A percentile compares a stretch with the other conserved stretches of the same genome.
phyloP scores from a whole-genome alignment of 139 green algal genomes.

The Picochlorum sp. region DNA sequence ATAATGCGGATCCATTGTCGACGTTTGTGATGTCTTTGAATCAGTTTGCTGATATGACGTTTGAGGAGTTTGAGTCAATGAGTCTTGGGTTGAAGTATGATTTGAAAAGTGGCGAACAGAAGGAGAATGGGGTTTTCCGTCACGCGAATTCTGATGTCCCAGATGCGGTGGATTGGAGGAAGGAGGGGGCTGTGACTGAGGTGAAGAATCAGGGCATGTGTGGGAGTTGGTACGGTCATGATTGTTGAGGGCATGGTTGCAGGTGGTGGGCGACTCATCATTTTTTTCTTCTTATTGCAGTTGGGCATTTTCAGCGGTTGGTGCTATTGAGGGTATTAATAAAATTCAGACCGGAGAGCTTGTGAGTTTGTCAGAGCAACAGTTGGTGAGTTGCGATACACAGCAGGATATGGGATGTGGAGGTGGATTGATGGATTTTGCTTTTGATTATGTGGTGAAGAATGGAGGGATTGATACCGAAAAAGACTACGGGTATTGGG shows the following conservation, averaged over 20 bases:
- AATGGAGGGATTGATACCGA: constrained; percentile 74
- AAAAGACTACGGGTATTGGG: constrained; percentile 78
- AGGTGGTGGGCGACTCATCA: not conserved
- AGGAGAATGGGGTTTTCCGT: constrained; percentile 24
- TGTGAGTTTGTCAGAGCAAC: constrained; percentile 79
- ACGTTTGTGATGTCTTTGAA: constrained; percentile 69
- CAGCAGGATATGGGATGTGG: constrained; percentile 30
- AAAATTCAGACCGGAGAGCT: constrained; percentile 68
- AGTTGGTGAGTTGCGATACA: constrained; percentile 88
- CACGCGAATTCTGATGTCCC: constrained; percentile 44
- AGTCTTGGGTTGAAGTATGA: constrained; percentile 37
- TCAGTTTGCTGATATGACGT: constrained; percentile 76
- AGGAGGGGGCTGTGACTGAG: constrained; percentile 66
- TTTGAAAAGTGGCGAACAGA: too few relatives aligned
- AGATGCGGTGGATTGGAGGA: constrained; percentile 64
- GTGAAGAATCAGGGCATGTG: constrained; percentile 92
- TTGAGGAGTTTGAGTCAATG: constrained; percentile 64
- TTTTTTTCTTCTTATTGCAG: constrained; percentile 23
- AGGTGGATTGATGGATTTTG: constrained; percentile 64
- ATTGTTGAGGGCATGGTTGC: not conserved
- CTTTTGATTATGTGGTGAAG: constrained; percentile 37
- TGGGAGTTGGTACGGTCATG: constrained; percentile 21
- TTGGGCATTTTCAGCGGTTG: constrained; percentile 88
- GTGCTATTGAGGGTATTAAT: constrained; percentile 68
- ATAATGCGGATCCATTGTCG: constrained; percentile 31